phyloP scores from a whole-genome alignment of 495 filamentous ascomycete genomes.

The Elasticomyces elasticus region DNA sequence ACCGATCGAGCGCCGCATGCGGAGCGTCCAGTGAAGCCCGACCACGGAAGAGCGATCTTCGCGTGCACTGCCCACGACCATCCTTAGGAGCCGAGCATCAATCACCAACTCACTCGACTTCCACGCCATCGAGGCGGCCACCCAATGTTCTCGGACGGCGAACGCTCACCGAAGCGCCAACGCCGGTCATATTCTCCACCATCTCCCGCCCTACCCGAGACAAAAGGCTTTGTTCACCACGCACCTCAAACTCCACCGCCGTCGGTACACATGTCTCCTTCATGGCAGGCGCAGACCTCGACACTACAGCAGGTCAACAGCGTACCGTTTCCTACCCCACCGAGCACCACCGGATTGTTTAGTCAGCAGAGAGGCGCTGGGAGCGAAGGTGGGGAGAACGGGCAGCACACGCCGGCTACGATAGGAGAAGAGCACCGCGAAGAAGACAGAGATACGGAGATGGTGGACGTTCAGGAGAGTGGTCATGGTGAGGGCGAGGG shows the following conservation, averaged over 20 bases:
- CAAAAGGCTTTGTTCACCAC: conserved; percentile 25
- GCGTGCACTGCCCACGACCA: not conserved
- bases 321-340: conserved; percentile 36
- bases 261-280: conserved; percentile 27
- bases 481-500: not conserved
- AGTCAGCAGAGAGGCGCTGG: conserved; percentile 6
- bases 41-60: not conserved
- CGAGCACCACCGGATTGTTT: conserved; percentile 28
- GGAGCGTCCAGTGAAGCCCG: not conserved
- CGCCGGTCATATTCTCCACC: conserved; percentile 30
- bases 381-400: conserved; percentile 12
- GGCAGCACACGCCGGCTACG: conserved; percentile 4
- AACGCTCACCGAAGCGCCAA: conserved; percentile 26
- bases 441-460: conserved; percentile 33
- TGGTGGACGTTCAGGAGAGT: conserved; percentile 20
- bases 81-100: conserved; percentile 1
- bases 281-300: conserved; percentile 24
- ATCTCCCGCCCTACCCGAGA: conserved; percentile 25
- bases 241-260: conserved; percentile 34
- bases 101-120: not conserved
- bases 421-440: conserved; percentile 20
- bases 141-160: conserved; percentile 13
- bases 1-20: not conserved
- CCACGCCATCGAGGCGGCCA: not conserved
- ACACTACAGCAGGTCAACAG: conserved; percentile 20